Evolutionary conservation across 208 protist species (phyloP), one percentile per base, ranked within the genome.

Genomic region (Leishmania braziliensis): DNA sequence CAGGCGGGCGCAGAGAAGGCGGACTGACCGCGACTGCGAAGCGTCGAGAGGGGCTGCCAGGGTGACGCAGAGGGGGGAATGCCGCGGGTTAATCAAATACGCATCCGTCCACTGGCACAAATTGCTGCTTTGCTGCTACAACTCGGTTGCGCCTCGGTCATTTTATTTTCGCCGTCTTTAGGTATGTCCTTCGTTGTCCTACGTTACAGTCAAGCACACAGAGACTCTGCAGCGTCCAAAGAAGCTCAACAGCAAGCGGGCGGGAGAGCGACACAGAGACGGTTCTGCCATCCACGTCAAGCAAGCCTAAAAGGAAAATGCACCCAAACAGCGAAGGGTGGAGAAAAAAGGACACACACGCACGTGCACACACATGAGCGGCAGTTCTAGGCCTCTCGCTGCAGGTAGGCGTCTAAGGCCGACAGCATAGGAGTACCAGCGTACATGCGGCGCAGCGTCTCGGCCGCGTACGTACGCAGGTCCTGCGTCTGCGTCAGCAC

Each of bases 391-490:
- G 60, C 66, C 53, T 81, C 88, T 26, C 86, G 84, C 79, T 92
- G 88, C 77, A 96, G 80, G 79, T 94, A 91, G 8, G 88, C 84
- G 68, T 95, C 87, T 1, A 97, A 77, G 3, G 87, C 85, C 16
- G 86, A 86, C 43, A 95, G 86, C 81, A 91, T 93, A 48, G 89
- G 79, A 78, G 87, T 94, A 43, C 90, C 90, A 8, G 89, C 85
- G 87, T 97, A 97, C 84, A 96, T 93, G 66, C 86, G 83, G 63
- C 88, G 83, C n/a, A 97, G 90, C 72, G 82, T 91, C 68, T 92
- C 86, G 12, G 86, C 86, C 5, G 91, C 91, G 75, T 85, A 94
- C 70, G 86, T 81, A 18, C 81, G 88, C 53, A 97, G 84, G 68
- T 89, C 91, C 51, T 91, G 73, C 70, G 86, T 86, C 71, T 91